A percentile compares a stretch with the other conserved stretches of the same genome.
These are phyloP conservation scores for Salix exigua DNA, from an alignment of 345 rosid genomes.

Conservation along the genomic window DNA sequence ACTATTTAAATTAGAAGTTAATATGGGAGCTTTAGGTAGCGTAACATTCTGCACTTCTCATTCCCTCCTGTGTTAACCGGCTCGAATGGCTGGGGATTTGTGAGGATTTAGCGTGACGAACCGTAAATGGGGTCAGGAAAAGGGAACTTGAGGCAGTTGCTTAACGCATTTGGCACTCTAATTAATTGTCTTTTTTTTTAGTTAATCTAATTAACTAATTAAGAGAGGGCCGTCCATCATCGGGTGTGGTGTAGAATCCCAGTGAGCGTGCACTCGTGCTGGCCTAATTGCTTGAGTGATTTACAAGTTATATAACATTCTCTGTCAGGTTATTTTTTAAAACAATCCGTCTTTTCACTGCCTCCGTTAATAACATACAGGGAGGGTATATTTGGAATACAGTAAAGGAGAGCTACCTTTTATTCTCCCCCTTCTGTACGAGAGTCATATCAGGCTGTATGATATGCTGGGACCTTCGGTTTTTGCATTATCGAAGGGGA, in stretches of 20 bases:
- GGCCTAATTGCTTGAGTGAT: slow-evolving; percentile 46
- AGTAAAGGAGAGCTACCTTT: not conserved
- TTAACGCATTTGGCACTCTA: slow-evolving; percentile 56
- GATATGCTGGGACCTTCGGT: no score
- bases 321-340: slow-evolving; percentile 10
- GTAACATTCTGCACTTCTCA: slow-evolving; percentile 2
- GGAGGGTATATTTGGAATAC: not conserved
- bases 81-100: slow-evolving; percentile 48
- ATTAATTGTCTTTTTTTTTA: not conserved
- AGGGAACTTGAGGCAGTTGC: slow-evolving; percentile 44
- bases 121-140: slow-evolving; percentile 50
- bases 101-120: slow-evolving; percentile 98
- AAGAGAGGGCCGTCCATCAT: not conserved
- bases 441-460: not conserved
- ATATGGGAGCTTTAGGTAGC: slow-evolving; percentile 10
- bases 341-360: not conserved
- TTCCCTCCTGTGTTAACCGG: not conserved
- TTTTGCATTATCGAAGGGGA: no score
- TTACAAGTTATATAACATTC: slow-evolving; percentile 58
- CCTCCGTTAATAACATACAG: not conserved
- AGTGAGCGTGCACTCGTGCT: slow-evolving; percentile 37
- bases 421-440: not conserved
- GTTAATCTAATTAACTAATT: no score
- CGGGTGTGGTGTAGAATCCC: slow-evolving; percentile 11
- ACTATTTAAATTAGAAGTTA: not conserved